Base-by-base conservation (phyloP, 768 basidiomycete genomes). In the Hygrocybe coccinea region DNA sequence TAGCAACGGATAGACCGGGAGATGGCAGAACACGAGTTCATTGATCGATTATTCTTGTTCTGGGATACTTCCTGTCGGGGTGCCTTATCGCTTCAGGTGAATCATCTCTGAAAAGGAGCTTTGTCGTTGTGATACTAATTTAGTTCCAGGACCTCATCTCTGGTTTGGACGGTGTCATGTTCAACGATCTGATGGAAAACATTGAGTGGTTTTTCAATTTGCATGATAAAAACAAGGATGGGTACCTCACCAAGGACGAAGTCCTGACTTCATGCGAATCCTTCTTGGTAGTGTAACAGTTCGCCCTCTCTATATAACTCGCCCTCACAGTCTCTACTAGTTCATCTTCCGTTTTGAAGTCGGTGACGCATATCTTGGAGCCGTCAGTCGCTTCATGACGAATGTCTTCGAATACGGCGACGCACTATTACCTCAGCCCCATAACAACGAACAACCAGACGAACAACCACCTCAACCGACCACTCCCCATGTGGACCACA, bases 351-450 rank as follows among this genome's bases (percentile, higher is more conserved):
- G 97, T 12, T 91, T 86, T 69, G 97, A 99, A 71, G 79, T 93
- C 10, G 97, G 97, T 2, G 97, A 99, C 69, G 90, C 92, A 3
- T 99, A 95, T 67, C 79, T 99, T 21, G 97, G 94, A 1, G 92
- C 95, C 21, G 90, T 99, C 60, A 95, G 92, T 60, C 86, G 93
- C 39, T 95, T 97, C 68, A 95, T 98, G 86, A 89, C 94, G 37
- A 98, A 99, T 64, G 92, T 95, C 0, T 99, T 97, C 64, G 97
- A 99, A 66, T 97, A 95, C 55, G 97, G 94, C 2, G 94, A 97
- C 72, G 87, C 92, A n/a, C 77, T 92, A n/a, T 73, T 89, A 14
- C 87, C 87, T 39, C 75, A 76, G 62, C 59, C 74, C 14, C 77
- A 79, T 22, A 61, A 41, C 2, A 53, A 60, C 21, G 55, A 59